Evolutionary conservation across 805 yeast genomes (phyloP), one percentile per base, ranked within the genome.

Genomic region (Cyberlindnera euphorbiiphila): DNA sequence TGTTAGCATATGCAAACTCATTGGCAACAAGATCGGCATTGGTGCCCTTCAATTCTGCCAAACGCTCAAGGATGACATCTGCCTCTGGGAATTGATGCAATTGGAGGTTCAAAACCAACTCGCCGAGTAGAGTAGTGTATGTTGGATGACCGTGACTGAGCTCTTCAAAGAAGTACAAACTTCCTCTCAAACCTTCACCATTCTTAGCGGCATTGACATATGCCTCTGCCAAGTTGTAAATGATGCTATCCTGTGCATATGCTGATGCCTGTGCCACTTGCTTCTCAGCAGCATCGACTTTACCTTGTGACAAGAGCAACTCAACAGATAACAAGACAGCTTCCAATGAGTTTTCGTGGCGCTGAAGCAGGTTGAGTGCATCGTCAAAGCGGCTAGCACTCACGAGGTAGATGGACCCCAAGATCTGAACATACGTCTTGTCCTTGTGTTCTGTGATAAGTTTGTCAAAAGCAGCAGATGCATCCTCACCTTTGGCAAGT

Each of bases 1-100:
- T 66, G 37, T 78, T 73, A 37, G 77, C 72, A 36, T 74, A 71
- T 3, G 87, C 71, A 42, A 85, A 76, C 54, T 78, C 71, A 56
- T 82, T 78, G 32, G 87, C 84, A 27, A 81, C 49, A 26, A 76
- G 65, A 54, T 77, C 77, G 5, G 63, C 63, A 43, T 61, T 61
- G 9, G 62, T 49, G 13, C 57, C 66, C 4, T 32, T 34, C n/a
- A 66, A 62, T n/a, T 74, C 69, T 23, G 66, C 53, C 28, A 75
- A 61, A 25, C 39, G 28, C 29, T 40, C 37, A 83, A 63, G 25
- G 19, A 79, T 66, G 45, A 85, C 85, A 42, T 74, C 72, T 9
- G 96, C 89, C 62, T 91, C 97, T 3, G 89, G 91, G 39, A 76
- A 66, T 54, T 89, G 84, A 34, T 79, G 76, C 57, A 87, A 73